Base-by-base conservation (phyloP, 805 yeast genomes). In the Saccharomycopsis synnaedendra region DNA sequence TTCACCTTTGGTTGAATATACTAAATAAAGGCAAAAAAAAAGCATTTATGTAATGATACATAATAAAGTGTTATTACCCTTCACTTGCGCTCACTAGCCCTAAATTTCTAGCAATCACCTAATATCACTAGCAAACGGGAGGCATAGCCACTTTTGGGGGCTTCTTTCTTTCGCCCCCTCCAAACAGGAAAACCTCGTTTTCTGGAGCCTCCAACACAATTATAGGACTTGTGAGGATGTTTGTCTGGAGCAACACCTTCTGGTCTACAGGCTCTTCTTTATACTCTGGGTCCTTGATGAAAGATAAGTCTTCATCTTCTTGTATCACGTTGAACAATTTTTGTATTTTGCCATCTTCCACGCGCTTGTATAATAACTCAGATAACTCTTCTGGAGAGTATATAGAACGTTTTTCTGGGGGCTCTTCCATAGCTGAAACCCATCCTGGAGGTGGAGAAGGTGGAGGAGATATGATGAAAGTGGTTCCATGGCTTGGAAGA, bases 381-480 rank as follows among this genome's bases (percentile, higher is more conserved):
- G 44, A 33, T 31, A 53, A 42, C 31, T 53, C 55, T 31, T 53
- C 44, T 2, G 51, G 54, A 5, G 50, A 43, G 34, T 47, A 51
- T 5, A 53, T 53, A 11, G 38, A 33, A 33, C 51, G 37, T 5
- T 42, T 28, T 10, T 51, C 50, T n/a, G 55, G 54, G 5, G 45
- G 42, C 10, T 48, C 55, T 43, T 53, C 55, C 6, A 32, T 29
- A 19, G 41, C 38, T 6, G 34, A n/a, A 6, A 29, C 39, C 55
- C 55, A 53, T 5, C 53, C 55, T 9, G 52, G 54, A 4, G 54
- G 55, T 5, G 55, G 55, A 27, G 54, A 51, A 5, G 54, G 55
- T 9, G 55, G 55, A 7, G 55, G 55, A 1, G 50, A 45, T 29
- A 53, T 53, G 19, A 53, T 51, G 39, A 51, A 53, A 3, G 51